Evolutionary conservation across 371 early-diverging fungal species (phyloP).

Genomic region (Haplosporangium sp.): DNA sequence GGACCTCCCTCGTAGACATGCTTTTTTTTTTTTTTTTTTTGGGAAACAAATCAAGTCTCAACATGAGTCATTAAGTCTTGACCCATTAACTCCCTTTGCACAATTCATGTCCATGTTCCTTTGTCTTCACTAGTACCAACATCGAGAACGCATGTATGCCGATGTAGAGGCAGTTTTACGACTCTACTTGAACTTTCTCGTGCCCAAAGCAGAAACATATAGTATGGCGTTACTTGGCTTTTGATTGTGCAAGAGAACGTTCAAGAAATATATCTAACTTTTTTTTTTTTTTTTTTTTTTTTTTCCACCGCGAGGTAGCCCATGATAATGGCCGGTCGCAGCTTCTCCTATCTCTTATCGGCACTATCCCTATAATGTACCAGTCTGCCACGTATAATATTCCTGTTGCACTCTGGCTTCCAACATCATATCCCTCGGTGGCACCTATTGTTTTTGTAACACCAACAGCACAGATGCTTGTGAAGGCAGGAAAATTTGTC

Average conservation of each 20-base stretch:
- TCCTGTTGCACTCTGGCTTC: conserved; percentile 91
- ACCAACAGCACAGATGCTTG: conserved; percentile 90
- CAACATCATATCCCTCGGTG: conserved; percentile 81
- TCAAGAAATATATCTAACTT: background rate
- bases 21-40: background rate
- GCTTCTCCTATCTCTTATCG: conserved; percentile 82
- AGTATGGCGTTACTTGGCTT: conserved; percentile 60
- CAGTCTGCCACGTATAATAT: conserved; percentile 90
- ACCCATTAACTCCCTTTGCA: background rate
- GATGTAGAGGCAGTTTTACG: conserved; percentile 78
- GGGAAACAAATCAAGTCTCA: background rate
- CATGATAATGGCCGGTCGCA: conserved; percentile 80
- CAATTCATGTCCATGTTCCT: background rate
- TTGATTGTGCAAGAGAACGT: background rate
- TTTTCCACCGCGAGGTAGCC: conserved; percentile 45
- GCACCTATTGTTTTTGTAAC: conserved; percentile 89
- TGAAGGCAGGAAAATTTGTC: conserved; percentile 85
- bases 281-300: no score
- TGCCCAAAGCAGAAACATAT: conserved; percentile 78
- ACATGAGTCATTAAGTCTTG: background rate
- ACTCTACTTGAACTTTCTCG: conserved; percentile 68
- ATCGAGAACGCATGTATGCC: conserved; percentile 72
- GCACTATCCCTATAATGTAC: conserved; percentile 90
- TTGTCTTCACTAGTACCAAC: conserved; percentile 66
- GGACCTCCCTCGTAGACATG: background rate